A percentile compares a stretch with the other conserved stretches of the same genome.
These are phyloP conservation scores for Immersiporthe knoxdaviesiana DNA, from an alignment of 2,329 filamentous ascomycete genomes.

Conservation along the genomic window DNA sequence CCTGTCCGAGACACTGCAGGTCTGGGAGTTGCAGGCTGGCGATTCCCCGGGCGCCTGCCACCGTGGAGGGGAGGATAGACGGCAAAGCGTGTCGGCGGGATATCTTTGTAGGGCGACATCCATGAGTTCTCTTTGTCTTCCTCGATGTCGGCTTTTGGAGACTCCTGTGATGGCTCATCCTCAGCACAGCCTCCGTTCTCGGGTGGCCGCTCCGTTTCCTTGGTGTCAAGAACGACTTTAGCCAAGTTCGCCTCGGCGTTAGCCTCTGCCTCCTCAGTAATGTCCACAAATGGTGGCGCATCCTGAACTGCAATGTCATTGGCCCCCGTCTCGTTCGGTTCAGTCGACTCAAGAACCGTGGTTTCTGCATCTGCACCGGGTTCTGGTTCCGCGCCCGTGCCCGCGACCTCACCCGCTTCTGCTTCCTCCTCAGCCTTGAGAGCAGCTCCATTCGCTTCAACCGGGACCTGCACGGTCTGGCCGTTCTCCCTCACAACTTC, in stretches of 20 bases:
- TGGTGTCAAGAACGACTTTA: slow-evolving; percentile 13
- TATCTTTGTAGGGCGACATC: slow-evolving; percentile 54
- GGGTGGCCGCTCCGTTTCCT: slow-evolving; percentile 33
- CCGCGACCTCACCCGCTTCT: slow-evolving; percentile 20
- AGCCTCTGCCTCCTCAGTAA: slow-evolving; percentile 3
- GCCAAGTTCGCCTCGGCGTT: not conserved
- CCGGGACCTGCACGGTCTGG: slow-evolving; percentile 36
- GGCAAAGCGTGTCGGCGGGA: slow-evolving; percentile 74
- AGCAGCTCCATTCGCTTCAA: slow-evolving; percentile 30
- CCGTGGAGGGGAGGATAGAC: slow-evolving; percentile 70
- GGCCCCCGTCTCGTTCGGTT: slow-evolving; percentile 40
- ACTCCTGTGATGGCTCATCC: slow-evolving; percentile 29
- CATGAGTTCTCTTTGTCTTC: slow-evolving; percentile 42
- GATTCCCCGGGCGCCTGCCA: slow-evolving; percentile 49
- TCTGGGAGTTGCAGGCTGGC: slow-evolving; percentile 46
- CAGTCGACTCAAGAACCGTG: slow-evolving; percentile 44
- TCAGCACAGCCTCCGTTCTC: slow-evolving; percentile 32
- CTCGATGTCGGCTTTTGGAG: slow-evolving; percentile 31
- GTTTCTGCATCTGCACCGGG: slow-evolving; percentile 19
- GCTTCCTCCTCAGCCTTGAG: slow-evolving; percentile 39
- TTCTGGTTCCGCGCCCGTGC: slow-evolving; percentile 15
- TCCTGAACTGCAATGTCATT: slow-evolving; percentile 25
- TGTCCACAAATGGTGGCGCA: slow-evolving; percentile 2
- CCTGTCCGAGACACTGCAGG: slow-evolving; percentile 42
- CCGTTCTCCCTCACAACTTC: slow-evolving; percentile 39